Evolutionary conservation across 2,329 filamentous ascomycete species (phyloP).

Genomic region (Aspergillus sp.): DNA sequence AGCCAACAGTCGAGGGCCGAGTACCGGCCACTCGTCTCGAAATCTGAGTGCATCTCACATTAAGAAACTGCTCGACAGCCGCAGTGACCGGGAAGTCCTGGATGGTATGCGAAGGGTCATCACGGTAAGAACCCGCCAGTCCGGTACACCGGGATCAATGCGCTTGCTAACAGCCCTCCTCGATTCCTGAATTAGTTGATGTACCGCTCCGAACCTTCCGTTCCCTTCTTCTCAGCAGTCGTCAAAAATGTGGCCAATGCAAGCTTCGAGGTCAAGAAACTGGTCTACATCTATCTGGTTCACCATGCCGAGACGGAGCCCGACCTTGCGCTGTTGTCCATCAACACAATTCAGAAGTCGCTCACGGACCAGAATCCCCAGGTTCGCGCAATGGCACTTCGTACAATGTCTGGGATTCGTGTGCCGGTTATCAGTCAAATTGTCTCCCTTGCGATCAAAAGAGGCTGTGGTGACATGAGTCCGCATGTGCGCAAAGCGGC

Average conservation of each 20-base stretch:
- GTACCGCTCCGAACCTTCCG: slow-evolving; percentile 83
- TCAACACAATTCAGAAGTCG: slow-evolving; percentile 98
- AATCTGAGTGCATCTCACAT: slow-evolving; percentile 78
- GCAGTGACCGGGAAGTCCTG: slow-evolving; percentile 87
- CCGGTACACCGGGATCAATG: neutral
- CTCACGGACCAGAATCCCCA: slow-evolving; percentile 89
- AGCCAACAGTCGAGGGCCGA: slow-evolving; percentile 53
- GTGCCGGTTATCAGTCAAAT: slow-evolving; percentile 98
- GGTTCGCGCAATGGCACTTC: slow-evolving; percentile 84
- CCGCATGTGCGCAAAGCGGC: slow-evolving; percentile 90
- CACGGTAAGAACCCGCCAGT: slow-evolving; percentile 57
- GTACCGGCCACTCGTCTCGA: slow-evolving; percentile 60
- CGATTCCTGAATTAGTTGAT: slow-evolving; percentile 69
- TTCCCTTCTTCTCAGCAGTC: slow-evolving; percentile 94
- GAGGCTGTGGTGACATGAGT: slow-evolving; percentile 90
- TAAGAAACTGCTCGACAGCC: slow-evolving; percentile 91
- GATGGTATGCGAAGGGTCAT: slow-evolving; percentile 88
- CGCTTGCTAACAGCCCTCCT: slow-evolving; percentile 15
- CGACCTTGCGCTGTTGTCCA: slow-evolving; percentile 89
- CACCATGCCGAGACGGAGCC: slow-evolving; percentile 96
- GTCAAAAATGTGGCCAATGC: slow-evolving; percentile 97
- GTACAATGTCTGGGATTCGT: slow-evolving; percentile 96
- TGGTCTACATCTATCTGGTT: slow-evolving; percentile 97
- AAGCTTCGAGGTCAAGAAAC: slow-evolving; percentile 92
- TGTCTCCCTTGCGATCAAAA: slow-evolving; percentile 92